Evolutionary conservation across 2,329 filamentous ascomycete species (phyloP), one percentile per base, ranked within the genome.

Genomic region (Hypoxylon sp.): DNA sequence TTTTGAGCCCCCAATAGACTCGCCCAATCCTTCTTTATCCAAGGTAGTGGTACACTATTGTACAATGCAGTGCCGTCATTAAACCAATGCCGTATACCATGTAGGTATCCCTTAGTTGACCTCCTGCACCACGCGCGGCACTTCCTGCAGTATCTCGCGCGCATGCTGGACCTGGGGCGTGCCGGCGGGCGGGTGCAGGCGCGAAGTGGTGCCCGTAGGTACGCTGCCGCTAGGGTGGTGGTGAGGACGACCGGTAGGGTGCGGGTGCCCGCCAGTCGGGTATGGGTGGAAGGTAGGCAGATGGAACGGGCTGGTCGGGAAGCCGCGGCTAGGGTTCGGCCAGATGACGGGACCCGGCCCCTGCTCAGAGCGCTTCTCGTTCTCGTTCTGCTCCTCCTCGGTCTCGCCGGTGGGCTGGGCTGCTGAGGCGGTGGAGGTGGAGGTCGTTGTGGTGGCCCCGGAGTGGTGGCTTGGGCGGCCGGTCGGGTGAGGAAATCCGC

Each of bases 101-200:
- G 38, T 5, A 34, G 14, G 38, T 9, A 19, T 9, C 52, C 28
- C 30, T 53, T 60, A 67, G 25, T 57, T 51, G 10, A 34, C 60
- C 17, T 67, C 65, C 30, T 34, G 55, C 5, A 53, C 61, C 19
- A 59, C 55, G 1, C 61, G 53, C 6, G 55, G 61, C 14, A 63
- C 7, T 25, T 64, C 60, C 32, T 64, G 55, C 9, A 64, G 50
- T 3, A 60, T 14, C 46, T 56, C 45, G 34, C 60, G 65, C 56
- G 34, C 56, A 48, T 19, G 60, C 41, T 43, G 30, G 2, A 30
- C 19, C 19, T 43, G 21, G 2, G 30, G 13, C 9, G 21, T 14
- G 2, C 21, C 17, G 36, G 34, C 48, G 34, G 63, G 53, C 9
- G 38, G 17, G 17, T 34, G 9, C 2, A 25, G 56, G 6, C 30